Base-by-base conservation (phyloP, 1,284 basidiomycete species). In the Tylopilus sp. region DNA sequence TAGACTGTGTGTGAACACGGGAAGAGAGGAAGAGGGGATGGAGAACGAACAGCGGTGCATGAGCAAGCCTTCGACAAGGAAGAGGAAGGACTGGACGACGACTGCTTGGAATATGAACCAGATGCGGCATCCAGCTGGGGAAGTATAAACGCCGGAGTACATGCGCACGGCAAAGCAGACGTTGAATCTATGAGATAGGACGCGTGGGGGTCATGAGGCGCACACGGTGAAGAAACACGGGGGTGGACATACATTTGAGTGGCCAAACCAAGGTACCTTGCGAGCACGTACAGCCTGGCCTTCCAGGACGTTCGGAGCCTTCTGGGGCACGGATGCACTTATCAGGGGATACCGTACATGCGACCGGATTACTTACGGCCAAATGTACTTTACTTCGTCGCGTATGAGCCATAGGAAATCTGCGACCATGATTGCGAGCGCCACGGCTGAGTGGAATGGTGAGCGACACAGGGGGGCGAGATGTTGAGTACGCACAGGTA, bases 51-150 rank as follows among this genome's bases (percentile, higher is more conserved):
- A 26, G 15, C 54, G 54, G 16, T 26, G 42, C 51, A 61, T 59
- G 21, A 59, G 38, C 8, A 59, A n/a, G 2, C 9, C 21, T 36
- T 60, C 46, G 2, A 47, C 48, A 15, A 36, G 39, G n/a, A 26
- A 8, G 4, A 60, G 48, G 5, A 61, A 44, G 11, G 49, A 2
- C 40, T 61, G 59, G 13, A 60, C 21, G 18, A 51, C n/a, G 12
- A 39, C 0, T 2, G 57, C 59, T 48, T 60, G 55, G 38, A 44
- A 61, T 1, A 11, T 12, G n/a, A 58, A 61, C 59, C 59, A 60
- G 3, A 47, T 3, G n/a, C 36, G 46, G 29, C 59, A 61, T 9
- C 50, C 48, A 12, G 19, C 0, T 2, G 51, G 43, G 1, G 59
- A 21, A 2, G 51, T 48, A 15, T 35, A 2, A 26, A 51, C 13